Conservation (phyloP, 805 yeast genomes). For the Grigorovia yakushimaensis region DNA sequence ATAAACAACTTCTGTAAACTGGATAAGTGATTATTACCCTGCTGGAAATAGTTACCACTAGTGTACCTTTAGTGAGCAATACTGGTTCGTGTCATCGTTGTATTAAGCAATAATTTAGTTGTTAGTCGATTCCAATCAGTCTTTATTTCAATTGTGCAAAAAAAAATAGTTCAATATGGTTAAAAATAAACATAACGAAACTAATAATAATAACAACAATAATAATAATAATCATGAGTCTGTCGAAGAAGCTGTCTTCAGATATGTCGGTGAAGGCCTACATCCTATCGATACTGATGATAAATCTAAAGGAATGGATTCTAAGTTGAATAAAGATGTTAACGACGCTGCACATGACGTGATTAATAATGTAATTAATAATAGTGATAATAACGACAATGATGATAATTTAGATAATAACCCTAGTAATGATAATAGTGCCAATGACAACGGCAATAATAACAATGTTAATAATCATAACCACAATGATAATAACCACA, state of each 20-base stretch:
- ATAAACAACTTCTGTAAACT: not conserved
- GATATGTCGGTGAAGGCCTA: conserved; percentile 57
- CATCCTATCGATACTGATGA: conserved; percentile 17
- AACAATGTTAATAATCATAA: conserved; percentile 8
- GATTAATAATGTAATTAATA: conserved; percentile 12
- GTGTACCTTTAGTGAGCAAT: not conserved
- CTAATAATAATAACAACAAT: not conserved
- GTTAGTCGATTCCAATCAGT: not conserved
- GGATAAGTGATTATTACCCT: conserved; percentile 1
- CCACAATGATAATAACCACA: conserved; percentile 14
- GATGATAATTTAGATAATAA: not conserved
- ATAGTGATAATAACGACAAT: not conserved
- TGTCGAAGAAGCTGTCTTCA: conserved; percentile 74
- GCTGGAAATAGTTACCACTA: not conserved
- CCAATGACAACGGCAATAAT: conserved; percentile 2
- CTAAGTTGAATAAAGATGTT: not conserved
- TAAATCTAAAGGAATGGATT: not conserved
- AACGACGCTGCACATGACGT: conserved; percentile 16
- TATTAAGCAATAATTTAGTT: not conserved
- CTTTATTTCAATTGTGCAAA: not conserved
- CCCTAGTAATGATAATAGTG: not conserved
- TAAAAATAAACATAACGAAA: not conserved
- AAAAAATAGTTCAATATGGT: not conserved
- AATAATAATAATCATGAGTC: conserved; percentile 20
- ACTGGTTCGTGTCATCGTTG: not conserved